Conservation (phyloP, 257 asterid genomes). For the Catharanthus roseus region DNA sequence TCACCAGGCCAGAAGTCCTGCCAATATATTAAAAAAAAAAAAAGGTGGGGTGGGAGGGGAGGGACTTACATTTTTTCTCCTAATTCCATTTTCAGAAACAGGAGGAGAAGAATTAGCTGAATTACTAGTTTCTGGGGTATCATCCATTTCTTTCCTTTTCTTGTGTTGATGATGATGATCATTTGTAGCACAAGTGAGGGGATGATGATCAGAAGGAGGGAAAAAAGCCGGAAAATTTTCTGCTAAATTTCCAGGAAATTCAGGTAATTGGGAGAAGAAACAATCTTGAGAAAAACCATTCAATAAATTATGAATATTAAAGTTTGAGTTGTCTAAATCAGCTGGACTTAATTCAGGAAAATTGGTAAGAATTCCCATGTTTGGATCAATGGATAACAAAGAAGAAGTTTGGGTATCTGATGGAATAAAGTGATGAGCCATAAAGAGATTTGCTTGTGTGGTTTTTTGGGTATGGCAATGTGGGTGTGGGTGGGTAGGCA, state of each 20-base stretch:
- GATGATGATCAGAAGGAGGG: conserved; percentile 8
- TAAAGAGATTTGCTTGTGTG: conserved; percentile 11
- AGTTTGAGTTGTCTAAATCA: conserved; percentile 17
- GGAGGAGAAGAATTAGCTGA: conserved; percentile 53
- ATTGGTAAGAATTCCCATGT: conserved; percentile 32
- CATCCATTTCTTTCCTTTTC: conserved; percentile 49
- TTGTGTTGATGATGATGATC: conserved; percentile 18
- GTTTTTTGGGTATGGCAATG: not conserved
- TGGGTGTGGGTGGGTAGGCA: too few relatives aligned
- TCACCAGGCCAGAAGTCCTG: not conserved
- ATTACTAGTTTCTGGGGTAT: conserved; percentile 40
- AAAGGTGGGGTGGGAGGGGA: too few relatives aligned
- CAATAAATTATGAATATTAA: conserved; percentile 25
- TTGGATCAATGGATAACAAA: conserved; percentile 38
- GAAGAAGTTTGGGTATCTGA: conserved; percentile 36
- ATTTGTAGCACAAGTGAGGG: conserved; percentile 7
- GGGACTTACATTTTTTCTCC: conserved; percentile 34
- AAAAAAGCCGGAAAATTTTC: conserved; percentile 31
- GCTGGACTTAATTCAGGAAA: conserved; percentile 33
- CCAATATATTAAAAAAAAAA: not conserved
- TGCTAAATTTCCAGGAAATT: conserved; percentile 31
- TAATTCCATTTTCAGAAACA: conserved; percentile 34
- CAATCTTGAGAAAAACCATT: conserved; percentile 36
- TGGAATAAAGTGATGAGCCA: conserved; percentile 39
- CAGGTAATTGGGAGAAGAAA: conserved; percentile 21